Evolutionary conservation across 768 basidiomycete species (phyloP), one percentile per base, ranked within the genome.

Genomic region (Macrocybe gigantea): DNA sequence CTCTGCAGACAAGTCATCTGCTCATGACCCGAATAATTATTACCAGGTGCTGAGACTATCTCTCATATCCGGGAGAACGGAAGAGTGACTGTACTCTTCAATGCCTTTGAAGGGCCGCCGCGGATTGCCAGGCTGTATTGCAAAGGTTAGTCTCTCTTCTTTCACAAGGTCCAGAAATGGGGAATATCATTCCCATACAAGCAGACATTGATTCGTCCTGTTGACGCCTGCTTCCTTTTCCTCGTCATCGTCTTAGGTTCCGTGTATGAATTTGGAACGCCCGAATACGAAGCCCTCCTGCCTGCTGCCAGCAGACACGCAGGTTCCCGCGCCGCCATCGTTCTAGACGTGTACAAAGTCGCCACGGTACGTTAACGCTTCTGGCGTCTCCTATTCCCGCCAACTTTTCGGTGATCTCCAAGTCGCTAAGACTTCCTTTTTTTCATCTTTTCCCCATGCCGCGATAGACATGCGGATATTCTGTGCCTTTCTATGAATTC

Each of bases 281-380:
- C 75, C 1, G 81, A 82, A 53, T 86, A 81, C 53, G 69, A 82
- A 45, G 60, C 58, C 0, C 69, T 78, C 37, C 68, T 86, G 14
- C 72, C 78, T 0, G 59, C 65, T 0, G 63, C 66, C 22, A 60
- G 59, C 32, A 73, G 83, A 7, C 69, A 72, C 49, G 68, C 77
- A 5, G 82, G 83, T 13, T 80, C 82, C 0, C 75, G 83, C 15
- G 71, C 81, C 5, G 70, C 76, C 33, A 80, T 86, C 53, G 66
- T 82, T 45, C 56, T 87, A 12, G 74, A 84, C 51, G 71, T 86
- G 7, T 67, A 77, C 60, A 79, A 78, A 65, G 80, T 84, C 47
- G 64, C 64, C 41, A 69, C 70, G 2, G 76, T 75, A 54, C 52
- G 72, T 56, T 22, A 22, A 22, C 22, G 22, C 22, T 22, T 22